Evolutionary conservation across 2,329 filamentous ascomycete genomes (phyloP), one percentile per base, ranked within the genome.

Genomic region (Mollisiaceae sp.): DNA sequence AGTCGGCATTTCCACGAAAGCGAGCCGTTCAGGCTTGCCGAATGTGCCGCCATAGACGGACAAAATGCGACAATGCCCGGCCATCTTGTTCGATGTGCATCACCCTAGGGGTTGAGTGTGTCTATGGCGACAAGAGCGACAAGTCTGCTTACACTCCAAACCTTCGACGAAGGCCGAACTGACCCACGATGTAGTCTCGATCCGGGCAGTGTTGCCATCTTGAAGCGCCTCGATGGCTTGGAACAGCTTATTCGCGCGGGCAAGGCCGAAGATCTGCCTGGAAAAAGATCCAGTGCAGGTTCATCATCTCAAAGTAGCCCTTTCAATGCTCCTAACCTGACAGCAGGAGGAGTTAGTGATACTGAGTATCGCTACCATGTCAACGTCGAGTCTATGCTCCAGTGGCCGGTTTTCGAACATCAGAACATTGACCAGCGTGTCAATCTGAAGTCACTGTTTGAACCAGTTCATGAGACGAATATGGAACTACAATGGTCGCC

Each of bases 31-130:
- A 72, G 63, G 75, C 75, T 12, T 77, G 75, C 64, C 74, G 76
- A 59, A 74, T 72, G 14, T 77, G 75, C 66, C 68, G 75, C 39
- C 69, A 72, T 22, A 67, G 75, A 36, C 65, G 75, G 47, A 77
- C 75, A 15, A 77, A 77, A 66, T 77, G 75, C 64, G 74, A 77
- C 64, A 76, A 77, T 56, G 73, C 70, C 60, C 69, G 73, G 50
- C 75, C 75, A 18, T 68, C 74, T 12, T 77, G 75, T 43, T 73
- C 72, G 8, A 72, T 73, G 22, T 77, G 75, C 54, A 61, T 72
- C 56, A 72, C 70, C 41, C 70, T 77, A 52, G 75, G 75, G 41
- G 72, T 74, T 14, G 74, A 76, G 65, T 77, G 75, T 64, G 65
- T 61, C 35, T 74, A 73, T 59, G 59, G 50, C 14, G 50, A 54